A percentile compares a stretch with the other conserved stretches of the same genome.
These are phyloP conservation scores for Candida ulmi DNA, from an alignment of 805 yeast species.

Conservation along the genomic window DNA sequence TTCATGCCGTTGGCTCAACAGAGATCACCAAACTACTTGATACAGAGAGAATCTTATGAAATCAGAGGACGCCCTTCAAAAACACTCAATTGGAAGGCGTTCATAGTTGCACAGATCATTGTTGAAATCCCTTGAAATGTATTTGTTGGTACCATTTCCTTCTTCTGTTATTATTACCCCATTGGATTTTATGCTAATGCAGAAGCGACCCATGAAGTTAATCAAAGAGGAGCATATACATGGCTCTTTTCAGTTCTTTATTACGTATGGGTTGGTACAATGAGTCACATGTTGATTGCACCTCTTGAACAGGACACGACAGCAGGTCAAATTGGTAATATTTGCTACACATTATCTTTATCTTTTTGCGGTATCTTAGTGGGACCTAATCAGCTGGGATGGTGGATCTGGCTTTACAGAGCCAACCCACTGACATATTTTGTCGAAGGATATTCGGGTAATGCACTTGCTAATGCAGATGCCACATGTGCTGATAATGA, in stretches of 20 bases:
- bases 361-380: slow-evolving; percentile 75
- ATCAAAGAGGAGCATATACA: neutral
- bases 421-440: slow-evolving; percentile 63
- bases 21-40: slow-evolving; percentile 53
- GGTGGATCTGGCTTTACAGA: slow-evolving; percentile 76
- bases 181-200: slow-evolving; percentile 58
- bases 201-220: slow-evolving; percentile 36
- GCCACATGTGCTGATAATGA: slow-evolving; percentile 46
- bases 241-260: slow-evolving; percentile 41
- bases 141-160: slow-evolving; percentile 36
- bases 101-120: slow-evolving; percentile 37
- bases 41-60: slow-evolving; percentile 60
- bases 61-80: slow-evolving; percentile 70
- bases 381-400: slow-evolving; percentile 51
- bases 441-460: slow-evolving; percentile 45
- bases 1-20: slow-evolving; percentile 55
- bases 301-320: slow-evolving; percentile 53
- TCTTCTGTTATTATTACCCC: slow-evolving; percentile 45
- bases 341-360: slow-evolving; percentile 55
- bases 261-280: slow-evolving; percentile 45
- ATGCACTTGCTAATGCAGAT: slow-evolving; percentile 44
- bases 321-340: slow-evolving; percentile 54
- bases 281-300: slow-evolving; percentile 53
- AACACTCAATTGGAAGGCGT: slow-evolving; percentile 63
- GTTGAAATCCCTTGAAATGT: slow-evolving; percentile 45